Conservation (phyloP, 768 basidiomycete species). For the Boletus edulis region DNA sequence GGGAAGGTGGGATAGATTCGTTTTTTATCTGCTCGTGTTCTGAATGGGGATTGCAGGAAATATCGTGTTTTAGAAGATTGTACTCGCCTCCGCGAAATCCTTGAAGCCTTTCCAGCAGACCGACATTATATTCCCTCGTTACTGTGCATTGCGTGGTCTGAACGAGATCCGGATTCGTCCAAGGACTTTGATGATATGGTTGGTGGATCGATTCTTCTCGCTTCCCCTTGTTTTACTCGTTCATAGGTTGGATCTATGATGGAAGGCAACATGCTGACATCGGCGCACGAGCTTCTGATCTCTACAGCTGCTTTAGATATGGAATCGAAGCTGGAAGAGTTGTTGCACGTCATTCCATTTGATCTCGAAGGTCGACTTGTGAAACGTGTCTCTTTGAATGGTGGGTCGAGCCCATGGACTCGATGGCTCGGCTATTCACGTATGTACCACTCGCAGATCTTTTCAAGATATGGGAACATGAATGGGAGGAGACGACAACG, state of each 20-base stretch:
- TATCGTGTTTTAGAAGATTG: conserved; percentile 73
- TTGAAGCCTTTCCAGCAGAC: conserved; percentile 50
- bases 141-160: conserved; percentile 60
- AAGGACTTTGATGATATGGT: conserved; percentile 66
- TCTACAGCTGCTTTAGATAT: conserved; percentile 52
- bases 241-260: conserved; percentile 50
- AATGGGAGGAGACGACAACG: conserved; percentile 22
- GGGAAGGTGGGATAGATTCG: conserved; percentile 48
- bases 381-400: conserved; percentile 42
- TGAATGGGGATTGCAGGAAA: conserved; percentile 43
- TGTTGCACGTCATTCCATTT: conserved; percentile 41
- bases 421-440: background rate
- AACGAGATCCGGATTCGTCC: conserved; percentile 36
- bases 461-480: conserved; percentile 22
- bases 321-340: conserved; percentile 51
- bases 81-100: conserved; percentile 61
- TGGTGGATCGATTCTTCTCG: conserved; percentile 2
- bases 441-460: conserved; percentile 15
- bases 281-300: conserved; percentile 45
- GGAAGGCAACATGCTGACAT: conserved; percentile 40
- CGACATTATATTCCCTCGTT: conserved; percentile 64
- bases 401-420: conserved; percentile 35
- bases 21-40: background rate
- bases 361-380: conserved; percentile 61
- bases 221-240: background rate